phyloP scores from a whole-genome alignment of 2,329 filamentous ascomycete genomes.

The Stenocarpella maydis region DNA sequence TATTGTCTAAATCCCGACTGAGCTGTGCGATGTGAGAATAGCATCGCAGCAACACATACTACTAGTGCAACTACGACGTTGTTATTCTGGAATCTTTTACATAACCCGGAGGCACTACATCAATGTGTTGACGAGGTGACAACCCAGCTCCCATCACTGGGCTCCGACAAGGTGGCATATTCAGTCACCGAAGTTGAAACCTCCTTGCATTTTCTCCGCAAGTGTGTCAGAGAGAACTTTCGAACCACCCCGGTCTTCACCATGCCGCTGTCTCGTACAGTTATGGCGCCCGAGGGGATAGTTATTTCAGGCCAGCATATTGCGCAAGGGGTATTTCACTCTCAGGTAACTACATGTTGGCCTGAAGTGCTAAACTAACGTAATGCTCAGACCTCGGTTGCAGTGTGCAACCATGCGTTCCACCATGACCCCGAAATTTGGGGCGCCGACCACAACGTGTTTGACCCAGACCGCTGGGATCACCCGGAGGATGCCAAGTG shows the following conservation, averaged over 20 bases:
- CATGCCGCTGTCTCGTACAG: constrained; percentile 6
- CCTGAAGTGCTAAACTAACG: not conserved
- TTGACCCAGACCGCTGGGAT: constrained; percentile 40
- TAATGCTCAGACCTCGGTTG: constrained; percentile 41
- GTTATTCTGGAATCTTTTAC: constrained; percentile 4
- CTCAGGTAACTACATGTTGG: not conserved
- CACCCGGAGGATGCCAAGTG: constrained; percentile 23
- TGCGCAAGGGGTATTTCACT: not conserved
- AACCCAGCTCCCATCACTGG: not conserved
- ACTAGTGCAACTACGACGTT: constrained; percentile 7
- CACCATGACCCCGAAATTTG: constrained; percentile 45
- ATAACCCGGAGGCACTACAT: not conserved
- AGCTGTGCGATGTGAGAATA: not conserved
- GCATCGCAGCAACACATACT: constrained; percentile 9
- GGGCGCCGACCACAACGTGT: constrained; percentile 43
- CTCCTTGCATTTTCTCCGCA: not conserved
- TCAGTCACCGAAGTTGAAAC: constrained; percentile 14
- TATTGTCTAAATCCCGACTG: not conserved
- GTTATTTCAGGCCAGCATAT: not conserved
- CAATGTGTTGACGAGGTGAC: not conserved
- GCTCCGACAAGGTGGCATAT: not conserved
- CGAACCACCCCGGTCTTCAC: constrained; percentile 5
- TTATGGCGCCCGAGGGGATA: constrained; percentile 5
- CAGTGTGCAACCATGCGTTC: constrained; percentile 46
- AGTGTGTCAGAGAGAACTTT: constrained; percentile 6